Percentiles rank a stretch among this genome's conserved stretches.
These are phyloP conservation scores for Capsicum baccatum DNA, from an alignment of 257 asterid species.

Conservation along the genomic window DNA sequence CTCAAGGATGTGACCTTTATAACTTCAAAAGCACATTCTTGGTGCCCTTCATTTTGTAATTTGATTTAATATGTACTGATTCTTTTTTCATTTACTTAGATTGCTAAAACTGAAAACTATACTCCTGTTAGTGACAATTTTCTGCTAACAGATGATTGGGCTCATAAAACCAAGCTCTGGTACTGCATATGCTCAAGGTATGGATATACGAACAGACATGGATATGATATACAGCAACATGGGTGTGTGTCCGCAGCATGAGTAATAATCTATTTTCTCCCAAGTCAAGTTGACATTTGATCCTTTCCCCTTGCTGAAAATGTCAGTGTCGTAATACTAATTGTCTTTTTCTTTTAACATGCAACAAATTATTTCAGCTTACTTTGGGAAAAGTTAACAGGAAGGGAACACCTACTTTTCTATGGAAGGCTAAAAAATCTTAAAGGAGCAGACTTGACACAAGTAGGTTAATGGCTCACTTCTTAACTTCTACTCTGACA, in stretches of 20 bases:
- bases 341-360: conserved; percentile 21
- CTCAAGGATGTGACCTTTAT: background rate
- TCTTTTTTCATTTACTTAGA: background rate
- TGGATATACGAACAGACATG: conserved; percentile 79
- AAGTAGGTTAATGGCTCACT: conserved; percentile 49
- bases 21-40: background rate
- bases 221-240: conserved; percentile 88
- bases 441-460: conserved; percentile 70
- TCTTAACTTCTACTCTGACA: background rate
- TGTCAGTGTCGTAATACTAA: conserved; percentile 17
- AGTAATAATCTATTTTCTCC: conserved; percentile 56
- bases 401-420: conserved; percentile 90
- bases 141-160: conserved; percentile 83
- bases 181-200: conserved; percentile 77
- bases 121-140: conserved; percentile 4
- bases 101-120: background rate
- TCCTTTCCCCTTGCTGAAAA: background rate
- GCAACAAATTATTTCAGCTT: conserved; percentile 46
- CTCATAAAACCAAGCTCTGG: conserved; percentile 91
- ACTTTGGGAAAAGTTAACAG: conserved; percentile 89
- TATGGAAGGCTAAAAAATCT: conserved; percentile 98
- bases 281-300: conserved; percentile 10
- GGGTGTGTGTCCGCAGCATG: conserved; percentile 99
- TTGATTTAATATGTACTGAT: background rate
- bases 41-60: background rate